Conservation (phyloP, 257 asterid species). For the Ballota nigra region DNA sequence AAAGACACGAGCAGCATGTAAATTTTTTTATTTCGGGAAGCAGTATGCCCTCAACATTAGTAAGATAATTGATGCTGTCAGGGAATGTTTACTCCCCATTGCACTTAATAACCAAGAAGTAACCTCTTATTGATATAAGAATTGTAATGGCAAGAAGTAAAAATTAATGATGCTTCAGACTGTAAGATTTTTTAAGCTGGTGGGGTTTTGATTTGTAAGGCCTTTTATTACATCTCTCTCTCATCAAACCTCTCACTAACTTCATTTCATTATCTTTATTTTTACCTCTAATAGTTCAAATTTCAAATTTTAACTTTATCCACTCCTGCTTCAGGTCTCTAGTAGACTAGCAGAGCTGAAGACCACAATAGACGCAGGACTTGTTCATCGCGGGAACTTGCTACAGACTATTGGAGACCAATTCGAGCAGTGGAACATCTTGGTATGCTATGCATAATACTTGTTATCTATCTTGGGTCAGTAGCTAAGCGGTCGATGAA, state of each 20-base stretch:
- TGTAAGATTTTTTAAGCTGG: not conserved
- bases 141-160: slow-evolving; percentile 11
- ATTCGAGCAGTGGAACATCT: slow-evolving; percentile 80
- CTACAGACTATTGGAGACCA: slow-evolving; percentile 76
- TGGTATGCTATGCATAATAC: slow-evolving; percentile 48
- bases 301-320: not conserved
- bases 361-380: slow-evolving; percentile 92
- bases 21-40: not conserved
- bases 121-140: slow-evolving; percentile 1
- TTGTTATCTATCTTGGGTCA: slow-evolving; percentile 1
- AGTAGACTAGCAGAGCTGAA: slow-evolving; percentile 82
- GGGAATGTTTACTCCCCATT: not conserved
- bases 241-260: not conserved
- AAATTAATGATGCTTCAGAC: not conserved
- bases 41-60: not conserved
- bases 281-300: not conserved
- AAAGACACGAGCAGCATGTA: not conserved
- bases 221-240: not conserved
- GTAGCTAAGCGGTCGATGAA: not conserved
- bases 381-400: slow-evolving; percentile 80
- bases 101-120: not conserved
- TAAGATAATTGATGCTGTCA: not conserved
- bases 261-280: not conserved
- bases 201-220: not conserved
- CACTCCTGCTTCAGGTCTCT: slow-evolving; percentile 61